Evolutionary conservation across 805 yeast species (phyloP), one percentile per base, ranked within the genome.

Genomic region (Jamesozyma spencerorum): DNA sequence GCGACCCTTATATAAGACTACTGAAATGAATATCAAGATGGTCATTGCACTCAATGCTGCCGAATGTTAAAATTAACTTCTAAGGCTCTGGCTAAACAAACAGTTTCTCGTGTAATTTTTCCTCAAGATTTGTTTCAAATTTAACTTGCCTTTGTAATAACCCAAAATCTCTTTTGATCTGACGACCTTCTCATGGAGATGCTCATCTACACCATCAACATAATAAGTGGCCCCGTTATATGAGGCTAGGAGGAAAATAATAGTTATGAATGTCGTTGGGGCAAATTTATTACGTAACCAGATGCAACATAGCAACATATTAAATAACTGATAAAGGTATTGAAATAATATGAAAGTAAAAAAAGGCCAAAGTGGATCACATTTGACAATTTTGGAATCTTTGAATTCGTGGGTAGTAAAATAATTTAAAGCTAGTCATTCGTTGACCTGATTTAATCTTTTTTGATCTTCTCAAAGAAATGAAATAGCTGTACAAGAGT

Each of bases 191-290:
- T 81, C 85, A 54, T 87, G 94, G 54, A 87, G 79, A 48, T 88
- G 74, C 57, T 79, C 82, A 17, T 97, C 97, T 63, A 87, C 92
- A 38, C 81, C 81, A 53, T 90, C 97, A 42, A 92, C 72, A 59
- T 90, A 90, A 58, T 85, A 90, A 0, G 95, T 85, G 2, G 97
- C 98, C 22, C 98, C 98, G 49, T 92, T 88, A 58, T 81, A 86
- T 32, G 87, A 70, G 1, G 97, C 94, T 58, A 76, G 72, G 35
- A 79, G 59, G 50, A 88, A 87, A n/a, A 90, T 85, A 38, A 73
- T 69, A 2, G 75, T 62, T 47, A 90, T 70, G 54, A 87, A 88
- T 1, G 69, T 48, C 1, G 80, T 75, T 19, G 92, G 85, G 2
- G 84, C 74, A 34, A 65, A 62, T 52, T 81, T 79, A 57, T 79